Conservation (phyloP, 2,329 filamentous ascomycete species). For the Lachnellula hyalina region DNA sequence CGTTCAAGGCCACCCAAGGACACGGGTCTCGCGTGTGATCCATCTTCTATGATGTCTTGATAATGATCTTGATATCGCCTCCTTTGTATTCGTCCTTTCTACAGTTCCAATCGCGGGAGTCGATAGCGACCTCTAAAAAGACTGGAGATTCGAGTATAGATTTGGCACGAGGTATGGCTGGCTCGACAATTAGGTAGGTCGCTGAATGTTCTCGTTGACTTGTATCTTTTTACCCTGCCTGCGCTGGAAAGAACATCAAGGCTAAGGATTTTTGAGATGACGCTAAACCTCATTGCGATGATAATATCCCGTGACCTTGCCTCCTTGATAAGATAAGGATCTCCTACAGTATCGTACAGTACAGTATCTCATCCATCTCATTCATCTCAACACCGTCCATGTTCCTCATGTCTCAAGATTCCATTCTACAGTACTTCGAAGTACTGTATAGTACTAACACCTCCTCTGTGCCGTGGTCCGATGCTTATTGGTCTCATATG, state of each 20-base stretch:
- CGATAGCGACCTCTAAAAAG: neutral
- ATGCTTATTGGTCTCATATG: neutral
- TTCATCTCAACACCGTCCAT: too few species aligned
- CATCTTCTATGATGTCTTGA: constrained; percentile 46
- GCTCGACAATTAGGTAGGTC: neutral
- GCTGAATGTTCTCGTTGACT: neutral
- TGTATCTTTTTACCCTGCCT: neutral
- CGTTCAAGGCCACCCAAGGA: constrained; percentile 92
- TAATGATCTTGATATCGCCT: neutral
- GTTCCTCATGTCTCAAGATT: too few species aligned
- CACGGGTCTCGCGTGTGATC: constrained; percentile 97
- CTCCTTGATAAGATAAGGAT: too few species aligned
- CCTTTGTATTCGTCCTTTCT: neutral
- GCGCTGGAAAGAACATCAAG: neutral
- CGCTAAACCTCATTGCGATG: too few species aligned
- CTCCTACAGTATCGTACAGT: too few species aligned
- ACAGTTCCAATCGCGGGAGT: neutral
- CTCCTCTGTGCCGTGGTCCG: too few species aligned
- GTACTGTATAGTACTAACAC: too few species aligned
- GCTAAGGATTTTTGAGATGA: too few species aligned
- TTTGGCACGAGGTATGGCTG: neutral
- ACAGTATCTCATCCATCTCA: too few species aligned
- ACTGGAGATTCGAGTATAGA: neutral
- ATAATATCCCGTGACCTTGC: too few species aligned
- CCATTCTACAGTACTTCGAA: too few species aligned